Conservation (phyloP, 306 rosid genomes). For the apple (Malus domestica) region DNA sequence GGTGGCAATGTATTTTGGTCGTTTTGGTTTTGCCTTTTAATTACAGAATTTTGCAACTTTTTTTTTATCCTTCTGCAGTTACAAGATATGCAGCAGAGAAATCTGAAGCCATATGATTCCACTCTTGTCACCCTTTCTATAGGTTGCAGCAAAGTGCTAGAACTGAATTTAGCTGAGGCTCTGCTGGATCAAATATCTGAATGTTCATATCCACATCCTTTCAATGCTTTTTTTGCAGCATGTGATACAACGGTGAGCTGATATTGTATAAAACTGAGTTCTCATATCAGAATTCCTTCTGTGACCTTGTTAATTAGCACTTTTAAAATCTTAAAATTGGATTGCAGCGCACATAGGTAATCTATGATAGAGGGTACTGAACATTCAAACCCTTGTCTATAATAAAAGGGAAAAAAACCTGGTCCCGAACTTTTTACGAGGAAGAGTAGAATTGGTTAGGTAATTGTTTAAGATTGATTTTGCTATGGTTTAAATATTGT, state of each 20-base stretch:
- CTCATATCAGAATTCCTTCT: slow-evolving; percentile 2
- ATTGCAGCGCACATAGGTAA: background rate
- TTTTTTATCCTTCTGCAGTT: slow-evolving; percentile 44
- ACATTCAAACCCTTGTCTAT: background rate
- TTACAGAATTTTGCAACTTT: background rate
- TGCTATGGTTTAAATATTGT: background rate
- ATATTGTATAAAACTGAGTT: slow-evolving; percentile 7
- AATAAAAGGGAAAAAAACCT: background rate
- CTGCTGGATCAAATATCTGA: slow-evolving; percentile 48
- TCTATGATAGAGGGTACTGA: background rate
- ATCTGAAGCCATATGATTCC: slow-evolving; percentile 55
- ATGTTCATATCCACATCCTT: slow-evolving; percentile 36
- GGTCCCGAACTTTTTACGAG: background rate
- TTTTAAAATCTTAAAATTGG: slow-evolving; percentile 8
- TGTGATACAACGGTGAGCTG: slow-evolving; percentile 65
- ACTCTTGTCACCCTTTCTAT: slow-evolving; percentile 64
- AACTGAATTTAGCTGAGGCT: slow-evolving; percentile 70
- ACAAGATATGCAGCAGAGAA: slow-evolving; percentile 48
- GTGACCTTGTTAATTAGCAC: background rate
- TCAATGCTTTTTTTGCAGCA: slow-evolving; percentile 54
- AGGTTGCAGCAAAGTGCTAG: slow-evolving; percentile 46
- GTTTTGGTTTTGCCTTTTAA: background rate
- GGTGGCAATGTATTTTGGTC: background rate
- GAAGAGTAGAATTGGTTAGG: background rate
- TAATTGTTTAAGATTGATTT: background rate